A percentile compares a stretch with the other conserved stretches of the same genome.
These are phyloP conservation scores for Vinca minor DNA, from an alignment of 257 asterid species.

Conservation along the genomic window DNA sequence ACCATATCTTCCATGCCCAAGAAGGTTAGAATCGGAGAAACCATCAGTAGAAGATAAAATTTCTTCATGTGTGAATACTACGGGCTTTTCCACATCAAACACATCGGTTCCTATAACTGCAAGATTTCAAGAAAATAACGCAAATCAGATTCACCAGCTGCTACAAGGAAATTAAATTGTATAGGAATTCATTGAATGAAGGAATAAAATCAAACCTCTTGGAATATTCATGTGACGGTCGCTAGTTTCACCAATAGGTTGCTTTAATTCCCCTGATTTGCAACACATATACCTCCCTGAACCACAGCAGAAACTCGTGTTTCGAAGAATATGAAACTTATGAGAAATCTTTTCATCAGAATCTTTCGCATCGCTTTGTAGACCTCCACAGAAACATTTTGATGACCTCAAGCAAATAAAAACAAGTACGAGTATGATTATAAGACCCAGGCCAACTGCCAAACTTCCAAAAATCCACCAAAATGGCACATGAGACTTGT, in stretches of 20 bases:
- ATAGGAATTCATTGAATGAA: background rate
- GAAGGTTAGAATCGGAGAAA: constrained; percentile 76
- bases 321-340: constrained; percentile 69
- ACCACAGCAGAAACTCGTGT: constrained; percentile 75
- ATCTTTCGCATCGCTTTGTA: constrained; percentile 37
- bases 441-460: constrained; percentile 62
- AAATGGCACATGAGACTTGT: constrained; percentile 47
- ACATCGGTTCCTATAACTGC: constrained; percentile 81
- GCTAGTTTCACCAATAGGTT: constrained; percentile 55
- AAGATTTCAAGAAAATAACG: constrained; percentile 20
- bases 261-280: constrained; percentile 44
- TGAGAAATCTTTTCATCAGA: constrained; percentile 49
- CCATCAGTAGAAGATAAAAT: constrained; percentile 65
- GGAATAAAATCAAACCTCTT: constrained; percentile 40
- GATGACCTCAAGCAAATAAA: constrained; percentile 54
- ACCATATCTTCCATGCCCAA: constrained; percentile 92
- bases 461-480: constrained; percentile 89
- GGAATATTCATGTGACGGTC: constrained; percentile 73
- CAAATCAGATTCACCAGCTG: too few relatives aligned
- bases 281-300: constrained; percentile 57
- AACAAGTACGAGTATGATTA: constrained; percentile 37
- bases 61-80: constrained; percentile 62
- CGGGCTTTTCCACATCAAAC: constrained; percentile 85
- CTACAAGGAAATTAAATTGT: background rate
- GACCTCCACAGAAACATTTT: constrained; percentile 34